phyloP scores from a whole-genome alignment of 805 yeast genomes.

The Candida ortonii region DNA sequence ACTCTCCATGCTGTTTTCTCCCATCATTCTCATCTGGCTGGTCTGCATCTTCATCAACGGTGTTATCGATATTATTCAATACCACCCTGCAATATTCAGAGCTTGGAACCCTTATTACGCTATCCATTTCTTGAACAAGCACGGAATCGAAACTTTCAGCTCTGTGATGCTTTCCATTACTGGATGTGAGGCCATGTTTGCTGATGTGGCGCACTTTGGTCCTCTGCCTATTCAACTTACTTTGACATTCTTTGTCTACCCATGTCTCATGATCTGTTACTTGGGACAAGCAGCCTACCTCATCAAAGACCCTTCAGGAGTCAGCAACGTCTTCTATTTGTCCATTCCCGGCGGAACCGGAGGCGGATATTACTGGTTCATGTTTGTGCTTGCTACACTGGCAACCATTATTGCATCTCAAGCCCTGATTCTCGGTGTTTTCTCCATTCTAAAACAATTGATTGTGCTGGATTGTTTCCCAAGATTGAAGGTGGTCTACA shows the following conservation, averaged over 20 bases:
- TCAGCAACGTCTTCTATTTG: constrained; percentile 43
- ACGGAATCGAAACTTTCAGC: constrained; percentile 40
- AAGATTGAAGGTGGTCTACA: constrained; percentile 42
- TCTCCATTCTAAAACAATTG: constrained; percentile 50
- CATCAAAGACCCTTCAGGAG: constrained; percentile 37
- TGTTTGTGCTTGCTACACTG: constrained; percentile 51
- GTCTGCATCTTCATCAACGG: constrained; percentile 45
- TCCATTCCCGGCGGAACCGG: constrained; percentile 50
- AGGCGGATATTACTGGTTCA: constrained; percentile 46
- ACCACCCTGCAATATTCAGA: constrained; percentile 42
- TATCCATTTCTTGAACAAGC: constrained; percentile 37
- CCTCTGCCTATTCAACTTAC: constrained; percentile 48
- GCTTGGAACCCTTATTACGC: constrained; percentile 54
- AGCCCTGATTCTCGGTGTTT: constrained; percentile 55
- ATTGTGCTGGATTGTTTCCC: constrained; percentile 57
- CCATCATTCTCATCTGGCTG: constrained; percentile 53
- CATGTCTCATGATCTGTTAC: constrained; percentile 49
- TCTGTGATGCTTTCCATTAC: constrained; percentile 55
- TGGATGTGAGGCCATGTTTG: constrained; percentile 64
- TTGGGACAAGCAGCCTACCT: constrained; percentile 58
- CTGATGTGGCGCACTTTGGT: constrained; percentile 59
- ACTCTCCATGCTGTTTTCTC: constrained; percentile 51
- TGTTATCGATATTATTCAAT: constrained; percentile 39
- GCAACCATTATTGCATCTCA: constrained; percentile 60
- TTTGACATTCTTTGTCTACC: constrained; percentile 45